Percentiles rank a stretch among this genome's conserved stretches.
phyloP scores from a whole-genome alignment of 1,284 basidiomycete species.

The Trichosporon sp. region DNA sequence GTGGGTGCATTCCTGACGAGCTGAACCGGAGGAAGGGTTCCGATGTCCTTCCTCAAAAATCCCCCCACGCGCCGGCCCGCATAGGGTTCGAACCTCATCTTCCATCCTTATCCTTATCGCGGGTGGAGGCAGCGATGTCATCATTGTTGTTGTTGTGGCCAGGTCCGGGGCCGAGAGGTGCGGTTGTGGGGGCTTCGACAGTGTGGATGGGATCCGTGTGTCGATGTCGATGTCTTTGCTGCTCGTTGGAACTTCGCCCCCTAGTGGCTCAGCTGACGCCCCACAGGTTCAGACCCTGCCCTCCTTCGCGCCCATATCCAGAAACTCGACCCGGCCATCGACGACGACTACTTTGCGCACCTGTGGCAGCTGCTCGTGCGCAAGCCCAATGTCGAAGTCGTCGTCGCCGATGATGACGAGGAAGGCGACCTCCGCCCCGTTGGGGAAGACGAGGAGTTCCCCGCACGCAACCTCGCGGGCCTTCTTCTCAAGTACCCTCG shows the following conservation, averaged over 20 bases:
- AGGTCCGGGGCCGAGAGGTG: not conserved
- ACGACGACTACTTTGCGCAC: conserved; percentile 47
- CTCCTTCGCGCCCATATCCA: conserved; percentile 36
- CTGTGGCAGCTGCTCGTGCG: conserved; percentile 42
- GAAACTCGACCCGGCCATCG: conserved; percentile 41
- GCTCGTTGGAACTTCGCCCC: not conserved
- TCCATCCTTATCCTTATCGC: conserved; percentile 17
- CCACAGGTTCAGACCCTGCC: conserved; percentile 42
- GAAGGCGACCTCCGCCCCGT: conserved; percentile 34
- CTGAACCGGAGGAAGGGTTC: not conserved
- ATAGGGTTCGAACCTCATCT: conserved; percentile 32
- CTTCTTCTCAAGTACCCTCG: conserved; percentile 44
- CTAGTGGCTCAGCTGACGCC: conserved; percentile 17
- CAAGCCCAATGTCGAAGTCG: conserved; percentile 42
- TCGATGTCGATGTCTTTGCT: not conserved
- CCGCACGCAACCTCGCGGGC: conserved; percentile 32
- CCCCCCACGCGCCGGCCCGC: not conserved
- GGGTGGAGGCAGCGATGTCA: conserved; percentile 30
- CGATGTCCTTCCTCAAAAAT: conserved; percentile 25
- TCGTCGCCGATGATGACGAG: conserved; percentile 37
- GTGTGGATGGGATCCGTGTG: not conserved
- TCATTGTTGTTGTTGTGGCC: conserved; percentile 14
- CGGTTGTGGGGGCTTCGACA: not conserved
- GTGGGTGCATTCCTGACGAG: conserved; percentile 38
- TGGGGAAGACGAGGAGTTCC: conserved; percentile 38